Evolutionary conservation across 176 grass and related monocot genomes (phyloP).

Genomic region (Ensete ventricosum): DNA sequence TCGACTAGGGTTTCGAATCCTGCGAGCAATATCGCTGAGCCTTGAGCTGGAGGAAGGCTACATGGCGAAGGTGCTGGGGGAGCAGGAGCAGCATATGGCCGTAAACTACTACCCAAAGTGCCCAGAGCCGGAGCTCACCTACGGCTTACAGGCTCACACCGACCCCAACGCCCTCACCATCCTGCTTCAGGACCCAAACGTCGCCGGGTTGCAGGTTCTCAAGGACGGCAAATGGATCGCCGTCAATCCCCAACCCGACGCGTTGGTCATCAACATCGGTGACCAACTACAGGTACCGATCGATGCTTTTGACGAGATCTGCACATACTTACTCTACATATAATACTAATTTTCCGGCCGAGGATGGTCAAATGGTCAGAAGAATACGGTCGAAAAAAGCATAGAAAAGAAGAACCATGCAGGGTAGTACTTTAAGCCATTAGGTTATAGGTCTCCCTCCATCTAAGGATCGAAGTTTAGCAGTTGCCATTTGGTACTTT

Average conservation of each 20-base stretch:
- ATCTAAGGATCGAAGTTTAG: no score
- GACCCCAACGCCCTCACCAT: slow-evolving; percentile 83
- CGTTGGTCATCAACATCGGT: slow-evolving; percentile 68
- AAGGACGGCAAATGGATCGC: slow-evolving; percentile 53
- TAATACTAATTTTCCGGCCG: no score
- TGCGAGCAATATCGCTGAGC: slow-evolving; percentile 46
- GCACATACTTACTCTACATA: no score
- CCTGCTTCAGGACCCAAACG: slow-evolving; percentile 55
- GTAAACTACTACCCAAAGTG: slow-evolving; percentile 82
- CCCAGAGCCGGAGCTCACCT: slow-evolving; percentile 65
- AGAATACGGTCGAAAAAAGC: no score
- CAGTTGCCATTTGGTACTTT: no score
- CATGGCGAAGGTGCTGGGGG: slow-evolving; percentile 39
- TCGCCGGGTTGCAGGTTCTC: slow-evolving; percentile 60
- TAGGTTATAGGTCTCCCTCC: no score
- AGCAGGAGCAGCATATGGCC: slow-evolving; percentile 83
- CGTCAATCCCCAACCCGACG: slow-evolving; percentile 47
- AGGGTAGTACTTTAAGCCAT: no score
- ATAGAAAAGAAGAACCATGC: no score
- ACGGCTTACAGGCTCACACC: slow-evolving; percentile 64
- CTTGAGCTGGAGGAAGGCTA: slow-evolving; percentile 49
- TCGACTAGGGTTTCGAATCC: slow-evolving; percentile 46
- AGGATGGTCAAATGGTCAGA: no score
- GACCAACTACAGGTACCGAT: slow-evolving; percentile 63
- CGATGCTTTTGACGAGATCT: no score